Evolutionary conservation across 208 protist species (phyloP).

Genomic region (Acanthamoeba royreba): DNA sequence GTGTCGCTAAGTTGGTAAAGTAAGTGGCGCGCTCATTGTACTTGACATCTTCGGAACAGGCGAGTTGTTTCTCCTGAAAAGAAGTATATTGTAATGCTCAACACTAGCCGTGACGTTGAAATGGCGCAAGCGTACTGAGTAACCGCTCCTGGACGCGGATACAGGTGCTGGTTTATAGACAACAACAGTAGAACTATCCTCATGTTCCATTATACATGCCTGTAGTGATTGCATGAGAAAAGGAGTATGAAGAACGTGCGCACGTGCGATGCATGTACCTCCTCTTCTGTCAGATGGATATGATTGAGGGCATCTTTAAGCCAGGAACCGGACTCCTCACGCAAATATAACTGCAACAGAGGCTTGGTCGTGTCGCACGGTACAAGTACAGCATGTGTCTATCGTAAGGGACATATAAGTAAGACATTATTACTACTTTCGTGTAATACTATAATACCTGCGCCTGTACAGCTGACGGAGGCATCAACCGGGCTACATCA

Average conservation of each 20-base stretch:
- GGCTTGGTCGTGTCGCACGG: not conserved
- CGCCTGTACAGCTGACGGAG: not conserved
- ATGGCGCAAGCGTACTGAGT: too few species aligned
- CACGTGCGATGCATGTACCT: not conserved
- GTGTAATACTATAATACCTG: not conserved
- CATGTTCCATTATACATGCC: not conserved
- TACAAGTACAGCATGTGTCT: not conserved
- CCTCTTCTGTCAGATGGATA: not conserved
- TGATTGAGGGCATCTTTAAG: not conserved
- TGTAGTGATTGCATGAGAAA: not conserved
- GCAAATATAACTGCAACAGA: not conserved
- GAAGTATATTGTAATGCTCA: too few species aligned
- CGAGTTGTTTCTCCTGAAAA: too few species aligned
- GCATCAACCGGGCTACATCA: constrained; percentile 18
- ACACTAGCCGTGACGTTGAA: too few species aligned
- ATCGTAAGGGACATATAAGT: not conserved
- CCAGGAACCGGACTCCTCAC: not conserved
- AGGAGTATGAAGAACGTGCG: not conserved
- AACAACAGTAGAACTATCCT: not conserved
- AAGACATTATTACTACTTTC: not conserved
- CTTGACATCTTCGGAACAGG: too few species aligned
- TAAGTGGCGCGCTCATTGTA: not conserved
- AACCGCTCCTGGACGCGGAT: too few species aligned
- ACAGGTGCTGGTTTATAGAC: constrained; percentile 7
- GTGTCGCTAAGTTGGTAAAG: not conserved